phyloP scores from a whole-genome alignment of 2,329 filamentous ascomycete species.

The Fusarium zealandicum region DNA sequence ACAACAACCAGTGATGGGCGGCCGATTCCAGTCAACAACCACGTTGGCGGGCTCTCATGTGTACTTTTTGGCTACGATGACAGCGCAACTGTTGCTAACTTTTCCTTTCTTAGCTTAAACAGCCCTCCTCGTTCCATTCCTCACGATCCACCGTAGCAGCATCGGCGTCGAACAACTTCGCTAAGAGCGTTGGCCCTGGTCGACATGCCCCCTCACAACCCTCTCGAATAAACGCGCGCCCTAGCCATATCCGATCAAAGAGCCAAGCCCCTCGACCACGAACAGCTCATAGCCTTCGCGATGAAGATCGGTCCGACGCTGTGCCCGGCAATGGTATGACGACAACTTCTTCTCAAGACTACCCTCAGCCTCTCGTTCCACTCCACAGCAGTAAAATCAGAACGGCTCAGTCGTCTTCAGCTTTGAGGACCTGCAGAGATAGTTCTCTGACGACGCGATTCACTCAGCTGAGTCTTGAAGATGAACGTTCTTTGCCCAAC shows the following conservation, averaged over 20 bases:
- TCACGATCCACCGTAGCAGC: constrained; percentile 52
- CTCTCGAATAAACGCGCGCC: constrained; percentile 56
- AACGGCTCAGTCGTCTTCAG: constrained; percentile 40
- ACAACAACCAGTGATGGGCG: constrained; percentile 1
- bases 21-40: background rate
- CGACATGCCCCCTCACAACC: constrained; percentile 59
- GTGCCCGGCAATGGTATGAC: constrained; percentile 48
- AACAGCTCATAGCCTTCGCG: constrained; percentile 51
- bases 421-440: constrained; percentile 48
- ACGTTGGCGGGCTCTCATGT: constrained; percentile 14
- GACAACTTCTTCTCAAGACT: constrained; percentile 18
- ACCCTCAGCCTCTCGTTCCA: constrained; percentile 17
- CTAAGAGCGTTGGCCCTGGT: constrained; percentile 64
- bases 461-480: constrained; percentile 50
- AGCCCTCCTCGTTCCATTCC: constrained; percentile 41
- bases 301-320: constrained; percentile 50
- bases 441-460: constrained; percentile 53
- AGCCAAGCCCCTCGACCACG: constrained; percentile 49
- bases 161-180: constrained; percentile 55
- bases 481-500: constrained; percentile 37
- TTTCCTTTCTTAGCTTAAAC: constrained; percentile 44
- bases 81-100: constrained; percentile 9
- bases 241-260: constrained; percentile 55
- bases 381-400: constrained; percentile 40
- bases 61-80: constrained; percentile 9